These are phyloP conservation scores for Trichosphaerium sp. DNA, from an alignment of 78 protist species.

Conservation along the genomic window DNA sequence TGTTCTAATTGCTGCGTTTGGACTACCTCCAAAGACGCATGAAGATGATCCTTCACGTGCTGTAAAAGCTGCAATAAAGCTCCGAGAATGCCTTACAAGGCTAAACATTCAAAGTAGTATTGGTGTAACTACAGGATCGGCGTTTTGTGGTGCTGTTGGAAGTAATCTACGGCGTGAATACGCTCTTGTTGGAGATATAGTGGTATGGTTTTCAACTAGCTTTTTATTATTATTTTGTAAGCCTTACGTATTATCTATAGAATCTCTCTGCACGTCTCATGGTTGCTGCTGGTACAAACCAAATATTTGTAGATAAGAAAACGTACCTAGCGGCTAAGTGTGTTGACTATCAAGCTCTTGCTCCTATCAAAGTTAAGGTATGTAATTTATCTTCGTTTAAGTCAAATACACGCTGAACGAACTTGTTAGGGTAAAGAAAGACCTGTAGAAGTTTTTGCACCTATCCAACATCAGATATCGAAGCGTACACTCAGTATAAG, in stretches of 20 bases:
- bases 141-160: slow-evolving; percentile 68
- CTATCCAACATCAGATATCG: not conserved
- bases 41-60: slow-evolving; percentile 65
- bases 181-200: slow-evolving; percentile 18
- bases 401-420: too few relatives aligned
- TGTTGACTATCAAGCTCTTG: not conserved
- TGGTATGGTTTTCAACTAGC: not conserved
- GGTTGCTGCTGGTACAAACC: not conserved
- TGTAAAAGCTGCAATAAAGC: slow-evolving; percentile 44
- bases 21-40: slow-evolving; percentile 42
- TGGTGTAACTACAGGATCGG: slow-evolving; percentile 71
- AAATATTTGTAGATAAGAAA: not conserved
- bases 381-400: too few relatives aligned
- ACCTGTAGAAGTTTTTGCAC: not conserved
- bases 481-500: too few relatives aligned
- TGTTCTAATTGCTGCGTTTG: slow-evolving; percentile 58
- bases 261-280: not conserved
- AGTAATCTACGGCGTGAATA: slow-evolving; percentile 51
- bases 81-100: slow-evolving; percentile 18
- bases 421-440: not conserved
- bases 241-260: not conserved
- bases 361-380: not conserved
- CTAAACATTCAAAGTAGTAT: slow-evolving; percentile 17
- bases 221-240: not conserved
- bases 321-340: not conserved